Percentiles rank a stretch among this genome's conserved stretches.
These are phyloP conservation scores for Emmonsiellopsis sp. DNA, from an alignment of 2,329 filamentous ascomycete genomes.

Conservation along the genomic window DNA sequence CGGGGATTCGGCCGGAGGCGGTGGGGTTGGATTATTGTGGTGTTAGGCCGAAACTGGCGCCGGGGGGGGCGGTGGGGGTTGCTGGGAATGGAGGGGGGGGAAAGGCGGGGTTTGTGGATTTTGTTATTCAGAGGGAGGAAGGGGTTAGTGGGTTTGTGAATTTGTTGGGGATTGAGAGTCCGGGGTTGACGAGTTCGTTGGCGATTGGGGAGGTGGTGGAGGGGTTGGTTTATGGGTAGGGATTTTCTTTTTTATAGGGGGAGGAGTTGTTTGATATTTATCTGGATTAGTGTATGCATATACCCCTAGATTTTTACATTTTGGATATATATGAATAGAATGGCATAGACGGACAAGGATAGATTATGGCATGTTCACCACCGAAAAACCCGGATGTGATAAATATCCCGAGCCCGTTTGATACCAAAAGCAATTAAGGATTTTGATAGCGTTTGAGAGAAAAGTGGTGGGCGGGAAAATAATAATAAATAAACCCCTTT, in stretches of 20 bases:
- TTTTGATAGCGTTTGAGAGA: too few relatives aligned
- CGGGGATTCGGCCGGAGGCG: constrained; percentile 55
- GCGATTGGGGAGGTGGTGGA: constrained; percentile 12
- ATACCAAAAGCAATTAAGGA: too few relatives aligned
- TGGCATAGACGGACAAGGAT: too few relatives aligned
- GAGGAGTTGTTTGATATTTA: too few relatives aligned
- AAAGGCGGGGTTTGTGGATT: constrained; percentile 17
- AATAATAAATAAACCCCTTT: too few relatives aligned
- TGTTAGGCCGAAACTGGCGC: constrained; percentile 74
- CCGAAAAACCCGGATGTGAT: too few relatives aligned
- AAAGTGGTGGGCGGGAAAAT: too few relatives aligned
- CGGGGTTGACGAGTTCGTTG: constrained; percentile 4
- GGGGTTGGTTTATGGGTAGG: constrained; percentile 8
- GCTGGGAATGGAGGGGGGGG: constrained; percentile 6
- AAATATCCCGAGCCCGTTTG: too few relatives aligned
- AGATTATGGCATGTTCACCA: too few relatives aligned
- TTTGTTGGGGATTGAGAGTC: constrained; percentile 3
- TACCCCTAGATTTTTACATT: too few relatives aligned
- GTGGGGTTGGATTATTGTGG: constrained; percentile 81
- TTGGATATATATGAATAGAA: too few relatives aligned
- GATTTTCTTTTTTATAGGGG: background rate
- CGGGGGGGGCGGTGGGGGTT: constrained; percentile 39
- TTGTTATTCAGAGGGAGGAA: constrained; percentile 12
- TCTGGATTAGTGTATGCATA: too few relatives aligned
- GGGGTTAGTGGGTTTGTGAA: constrained; percentile 9